These are phyloP conservation scores for Abrus precatorius DNA, from an alignment of 306 rosid genomes.

Conservation along the genomic window DNA sequence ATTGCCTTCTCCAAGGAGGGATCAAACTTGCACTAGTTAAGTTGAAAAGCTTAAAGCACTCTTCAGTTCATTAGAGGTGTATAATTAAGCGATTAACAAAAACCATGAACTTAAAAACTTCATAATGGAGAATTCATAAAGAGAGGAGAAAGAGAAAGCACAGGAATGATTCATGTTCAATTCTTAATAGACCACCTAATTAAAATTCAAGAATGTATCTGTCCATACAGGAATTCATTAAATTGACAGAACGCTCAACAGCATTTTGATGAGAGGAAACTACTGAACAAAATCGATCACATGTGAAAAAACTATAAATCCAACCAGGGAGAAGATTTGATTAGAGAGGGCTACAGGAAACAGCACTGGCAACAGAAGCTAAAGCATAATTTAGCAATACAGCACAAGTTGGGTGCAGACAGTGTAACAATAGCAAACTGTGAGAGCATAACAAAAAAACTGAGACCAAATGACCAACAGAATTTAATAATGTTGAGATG, in stretches of 20 bases:
- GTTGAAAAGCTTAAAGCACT: constrained; percentile 56
- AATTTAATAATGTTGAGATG: constrained; percentile 2
- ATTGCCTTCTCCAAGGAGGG: constrained; percentile 94
- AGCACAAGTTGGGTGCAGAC: constrained; percentile 20
- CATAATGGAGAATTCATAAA: not conserved
- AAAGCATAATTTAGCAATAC: constrained; percentile 14
- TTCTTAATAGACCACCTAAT: constrained; percentile 20
- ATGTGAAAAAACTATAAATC: not conserved
- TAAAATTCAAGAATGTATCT: not conserved
- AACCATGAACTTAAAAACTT: constrained; percentile 31
- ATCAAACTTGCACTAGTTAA: constrained; percentile 89
- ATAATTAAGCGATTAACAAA: constrained; percentile 28
- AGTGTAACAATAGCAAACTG: constrained; percentile 2
- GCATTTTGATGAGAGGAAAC: constrained; percentile 34
- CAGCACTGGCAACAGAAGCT: constrained; percentile 23
- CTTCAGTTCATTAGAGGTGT: constrained; percentile 30
- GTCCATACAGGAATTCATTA: constrained; percentile 6
- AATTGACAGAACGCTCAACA: not conserved
- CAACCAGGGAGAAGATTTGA: constrained; percentile 11
- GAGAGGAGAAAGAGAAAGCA: not conserved
- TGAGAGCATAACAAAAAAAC: constrained; percentile 16
- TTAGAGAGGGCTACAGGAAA: constrained; percentile 26
- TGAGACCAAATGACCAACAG: not conserved
- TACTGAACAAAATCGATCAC: constrained; percentile 20
- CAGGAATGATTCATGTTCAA: constrained; percentile 23